A percentile compares a stretch with the other conserved stretches of the same genome.
Conservation (phyloP, 306 rosid genomes). For the Corylus heterophylla region DNA sequence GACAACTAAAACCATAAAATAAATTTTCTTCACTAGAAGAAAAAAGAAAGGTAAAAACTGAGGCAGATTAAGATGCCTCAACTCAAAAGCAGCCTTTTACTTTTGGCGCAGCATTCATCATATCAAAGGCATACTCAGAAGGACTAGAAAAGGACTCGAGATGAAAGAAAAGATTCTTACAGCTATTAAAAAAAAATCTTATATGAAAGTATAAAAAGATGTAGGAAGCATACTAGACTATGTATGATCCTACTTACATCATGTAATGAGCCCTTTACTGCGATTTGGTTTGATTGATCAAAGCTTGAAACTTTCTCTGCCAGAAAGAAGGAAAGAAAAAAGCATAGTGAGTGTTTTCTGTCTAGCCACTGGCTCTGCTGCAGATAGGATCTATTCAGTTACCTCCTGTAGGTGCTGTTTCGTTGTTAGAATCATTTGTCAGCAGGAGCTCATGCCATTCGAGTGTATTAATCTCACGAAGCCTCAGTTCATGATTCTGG, state of each 20-base stretch:
- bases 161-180: not conserved
- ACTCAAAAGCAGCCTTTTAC: not conserved
- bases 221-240: not conserved
- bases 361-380: constrained; percentile 19
- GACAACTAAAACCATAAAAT: not conserved
- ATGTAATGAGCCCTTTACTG: constrained; percentile 36
- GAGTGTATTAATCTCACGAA: constrained; percentile 87
- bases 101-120: not conserved
- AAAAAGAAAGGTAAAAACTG: not conserved
- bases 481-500: constrained; percentile 61
- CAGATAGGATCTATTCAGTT: constrained; percentile 38
- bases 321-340: constrained; percentile 24
- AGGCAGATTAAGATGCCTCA: not conserved
- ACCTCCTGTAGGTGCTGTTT: constrained; percentile 56
- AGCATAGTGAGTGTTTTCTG: constrained; percentile 26
- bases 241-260: constrained; percentile 53
- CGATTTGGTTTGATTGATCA: constrained; percentile 58
- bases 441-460: constrained; percentile 97
- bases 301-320: constrained; percentile 49
- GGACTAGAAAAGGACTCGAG: not conserved
- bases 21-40: not conserved
- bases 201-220: not conserved
- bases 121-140: not conserved
- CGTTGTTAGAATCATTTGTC: constrained; percentile 45
- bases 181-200: not conserved